Conservation (phyloP, 305 asterid genomes). For the Stenogyne calaminthoides region DNA sequence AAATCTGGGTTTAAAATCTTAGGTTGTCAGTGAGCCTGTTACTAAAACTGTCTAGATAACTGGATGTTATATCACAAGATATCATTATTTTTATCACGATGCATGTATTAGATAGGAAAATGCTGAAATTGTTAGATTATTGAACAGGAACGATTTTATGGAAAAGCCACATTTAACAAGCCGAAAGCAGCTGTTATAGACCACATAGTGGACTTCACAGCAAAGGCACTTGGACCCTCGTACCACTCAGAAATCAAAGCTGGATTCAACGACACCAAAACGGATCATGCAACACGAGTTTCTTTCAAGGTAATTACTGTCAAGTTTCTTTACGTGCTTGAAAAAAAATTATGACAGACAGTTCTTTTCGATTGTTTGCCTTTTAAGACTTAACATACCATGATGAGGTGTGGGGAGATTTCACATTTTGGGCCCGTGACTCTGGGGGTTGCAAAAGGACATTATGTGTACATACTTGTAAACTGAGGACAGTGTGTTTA, state of each 20-base stretch:
- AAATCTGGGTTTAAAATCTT: neutral
- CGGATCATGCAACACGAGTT: constrained; percentile 65
- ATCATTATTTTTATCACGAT: too few species aligned
- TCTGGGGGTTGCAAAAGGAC: too few species aligned
- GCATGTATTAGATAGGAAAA: neutral
- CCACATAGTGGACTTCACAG: constrained; percentile 42
- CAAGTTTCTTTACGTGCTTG: neutral
- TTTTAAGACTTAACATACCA: too few species aligned
- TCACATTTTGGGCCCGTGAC: too few species aligned
- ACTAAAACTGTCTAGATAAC: neutral
- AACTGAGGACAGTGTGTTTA: too few species aligned
- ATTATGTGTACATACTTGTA: too few species aligned
- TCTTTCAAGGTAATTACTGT: constrained; percentile 69
- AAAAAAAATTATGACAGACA: too few species aligned
- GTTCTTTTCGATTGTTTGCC: neutral
- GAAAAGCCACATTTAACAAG: constrained; percentile 49
- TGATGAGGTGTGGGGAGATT: too few species aligned
- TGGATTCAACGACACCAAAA: constrained; percentile 54
- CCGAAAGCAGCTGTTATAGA: constrained; percentile 48
- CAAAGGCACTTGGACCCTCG: constrained; percentile 48
- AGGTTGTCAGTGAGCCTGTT: neutral
- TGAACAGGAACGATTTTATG: constrained; percentile 62
- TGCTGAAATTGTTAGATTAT: constrained; percentile 9
- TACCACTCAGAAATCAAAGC: constrained; percentile 41
- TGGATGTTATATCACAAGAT: neutral